Base-by-base conservation (phyloP, 2,329 filamentous ascomycete genomes). In the Botrytis squamosa region DNA sequence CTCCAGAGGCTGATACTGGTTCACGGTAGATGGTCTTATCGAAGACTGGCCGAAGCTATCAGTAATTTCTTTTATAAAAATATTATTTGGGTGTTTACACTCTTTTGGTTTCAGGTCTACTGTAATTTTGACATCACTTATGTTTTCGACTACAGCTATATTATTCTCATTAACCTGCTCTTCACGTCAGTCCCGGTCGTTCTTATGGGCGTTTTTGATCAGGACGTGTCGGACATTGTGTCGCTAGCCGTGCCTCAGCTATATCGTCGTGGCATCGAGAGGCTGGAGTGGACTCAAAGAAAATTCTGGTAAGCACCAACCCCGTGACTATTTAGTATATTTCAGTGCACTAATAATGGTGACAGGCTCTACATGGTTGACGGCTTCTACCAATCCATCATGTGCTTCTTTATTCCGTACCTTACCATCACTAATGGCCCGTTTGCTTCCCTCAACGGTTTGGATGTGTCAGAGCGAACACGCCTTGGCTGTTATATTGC, bases 1-100 rank as follows among this genome's bases (percentile, higher is more conserved):
- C 86, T 98, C 70, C 91, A 94, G 79, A 87, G 95, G 71, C 86
- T 98, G 75, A 88, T 98, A 44, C 88, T 98, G 36, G 94, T 98
- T 8, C 95, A 98, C 81, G 95, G 95, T 74, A 90, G 95, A 74
- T 98, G 95, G 93, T 97, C 94, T n/a, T 99, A 99, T 84, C 90
- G 95, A 70, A 90, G 96, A 79, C 85, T 99, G 82, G 94, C 92
- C 42, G 96, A 99, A 85, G 93, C 92, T 64, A 97, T 97, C 80
- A 93, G 94, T 82, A 99, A 98, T 83, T 99, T 99, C 88, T 99
- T 99, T 86, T 99, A 98, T 89, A 99, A 99, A 92, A 99, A 98
- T 85, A 92, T 99, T 84, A 92, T 98, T 70, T 99, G 96, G 96
- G 96, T 94, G 0, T 95, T 98, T 81, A 89, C 92, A 63, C 92